These are phyloP conservation scores for Panus rudis DNA, from an alignment of 768 basidiomycete species.

Conservation along the genomic window DNA sequence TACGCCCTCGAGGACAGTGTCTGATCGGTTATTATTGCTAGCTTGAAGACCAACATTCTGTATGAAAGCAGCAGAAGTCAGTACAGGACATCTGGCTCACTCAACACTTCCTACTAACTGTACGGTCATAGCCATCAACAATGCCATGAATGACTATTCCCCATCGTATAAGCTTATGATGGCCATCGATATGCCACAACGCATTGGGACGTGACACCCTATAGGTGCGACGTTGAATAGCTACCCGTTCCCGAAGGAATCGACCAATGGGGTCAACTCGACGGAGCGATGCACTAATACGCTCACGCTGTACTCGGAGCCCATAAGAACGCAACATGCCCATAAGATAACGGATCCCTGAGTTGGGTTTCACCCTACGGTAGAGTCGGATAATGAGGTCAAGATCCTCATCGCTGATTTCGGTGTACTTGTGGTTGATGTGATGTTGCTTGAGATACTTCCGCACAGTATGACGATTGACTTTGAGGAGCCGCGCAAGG, in stretches of 20 bases:
- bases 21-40: constrained; percentile 20
- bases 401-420: background rate
- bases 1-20: constrained; percentile 16
- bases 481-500: background rate
- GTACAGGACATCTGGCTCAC: too few species aligned
- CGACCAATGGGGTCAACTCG: constrained; percentile 26
- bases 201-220: constrained; percentile 11
- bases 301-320: constrained; percentile 18
- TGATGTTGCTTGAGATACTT: background rate
- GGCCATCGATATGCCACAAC: constrained; percentile 19
- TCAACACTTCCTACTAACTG: constrained; percentile 14
- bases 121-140: constrained; percentile 32
- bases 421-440: background rate
- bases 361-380: constrained; percentile 12
- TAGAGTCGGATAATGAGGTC: background rate
- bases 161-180: constrained; percentile 19
- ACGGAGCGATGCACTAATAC: constrained; percentile 21
- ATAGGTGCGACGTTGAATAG: constrained; percentile 11
- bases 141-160: constrained; percentile 15
- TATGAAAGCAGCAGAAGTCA: too few species aligned
- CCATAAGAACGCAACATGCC: constrained; percentile 23
- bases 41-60: constrained; percentile 19
- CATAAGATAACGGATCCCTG: constrained; percentile 23
- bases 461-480: constrained; percentile 1
- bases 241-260: constrained; percentile 14